phyloP scores from a whole-genome alignment of 2,329 filamentous ascomycete species.

The Westerdykella ornata region DNA sequence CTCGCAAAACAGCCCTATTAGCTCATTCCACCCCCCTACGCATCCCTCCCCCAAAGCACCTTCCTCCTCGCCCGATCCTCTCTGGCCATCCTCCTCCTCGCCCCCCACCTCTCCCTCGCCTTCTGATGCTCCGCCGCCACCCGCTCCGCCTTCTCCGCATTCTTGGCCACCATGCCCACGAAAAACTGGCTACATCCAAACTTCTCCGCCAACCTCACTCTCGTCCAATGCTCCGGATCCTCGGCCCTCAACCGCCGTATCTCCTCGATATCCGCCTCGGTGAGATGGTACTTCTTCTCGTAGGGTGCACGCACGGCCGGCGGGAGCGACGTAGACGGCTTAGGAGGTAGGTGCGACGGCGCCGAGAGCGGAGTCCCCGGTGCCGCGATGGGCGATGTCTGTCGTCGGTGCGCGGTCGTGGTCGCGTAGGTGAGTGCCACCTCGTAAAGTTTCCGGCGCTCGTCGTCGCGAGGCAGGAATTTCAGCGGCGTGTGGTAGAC shows the following conservation, averaged over 20 bases:
- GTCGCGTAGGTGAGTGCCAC: conserved; percentile 22
- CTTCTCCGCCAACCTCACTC: conserved; percentile 53
- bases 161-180: conserved; percentile 52
- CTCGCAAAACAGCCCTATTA: neutral
- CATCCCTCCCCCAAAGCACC: conserved; percentile 55
- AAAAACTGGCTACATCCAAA: conserved; percentile 59
- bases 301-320: conserved; percentile 46
- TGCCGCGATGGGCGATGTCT: conserved; percentile 19
- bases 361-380: conserved; percentile 27
- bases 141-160: conserved; percentile 35
- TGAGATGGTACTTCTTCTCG: conserved; percentile 58
- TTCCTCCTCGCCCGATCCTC: conserved; percentile 56
- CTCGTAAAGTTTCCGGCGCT: conserved; percentile 45
- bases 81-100: conserved; percentile 52
- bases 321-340: conserved; percentile 35
- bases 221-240: conserved; percentile 55
- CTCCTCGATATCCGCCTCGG: conserved; percentile 50
- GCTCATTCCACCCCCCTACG: conserved; percentile 31
- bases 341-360: conserved; percentile 16
- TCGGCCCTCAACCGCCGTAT: conserved; percentile 50
- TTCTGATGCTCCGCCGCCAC: conserved; percentile 46
- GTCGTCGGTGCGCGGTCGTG: conserved; percentile 15
- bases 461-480: conserved; percentile 56
- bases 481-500: conserved; percentile 59
- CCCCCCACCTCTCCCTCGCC: conserved; percentile 56